Evolutionary conservation across 805 yeast species (phyloP).

Genomic region (Huiozyma sinensis): DNA sequence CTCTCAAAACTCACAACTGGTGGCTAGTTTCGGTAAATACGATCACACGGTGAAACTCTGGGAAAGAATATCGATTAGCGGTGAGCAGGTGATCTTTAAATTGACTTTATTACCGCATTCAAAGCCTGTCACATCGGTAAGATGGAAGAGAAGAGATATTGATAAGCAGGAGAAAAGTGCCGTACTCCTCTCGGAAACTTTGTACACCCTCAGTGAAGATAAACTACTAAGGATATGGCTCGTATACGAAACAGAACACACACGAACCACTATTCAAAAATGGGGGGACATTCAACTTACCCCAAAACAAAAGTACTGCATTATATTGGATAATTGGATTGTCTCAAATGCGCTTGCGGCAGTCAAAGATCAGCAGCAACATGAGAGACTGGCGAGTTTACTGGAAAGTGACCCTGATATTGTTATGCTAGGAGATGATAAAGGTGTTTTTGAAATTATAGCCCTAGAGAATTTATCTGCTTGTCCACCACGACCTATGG

Average conservation of each 20-base stretch:
- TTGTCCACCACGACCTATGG: constrained; percentile 46
- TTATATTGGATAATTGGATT: constrained; percentile 33
- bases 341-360: constrained; percentile 19
- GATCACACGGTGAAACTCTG: constrained; percentile 69
- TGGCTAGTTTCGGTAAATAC: constrained; percentile 52
- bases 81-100: constrained; percentile 54
- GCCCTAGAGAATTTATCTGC: constrained; percentile 41
- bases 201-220: constrained; percentile 59
- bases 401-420: constrained; percentile 31
- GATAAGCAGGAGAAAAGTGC: constrained; percentile 7
- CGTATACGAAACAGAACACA: constrained; percentile 49
- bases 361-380: neutral
- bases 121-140: constrained; percentile 40
- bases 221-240: constrained; percentile 57
- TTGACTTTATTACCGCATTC: constrained; percentile 60
- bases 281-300: constrained; percentile 41
- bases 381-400: constrained; percentile 13
- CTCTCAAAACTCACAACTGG: constrained; percentile 56
- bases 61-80: constrained; percentile 62
- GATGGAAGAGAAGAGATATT: constrained; percentile 40
- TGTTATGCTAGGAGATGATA: constrained; percentile 32
- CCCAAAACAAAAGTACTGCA: constrained; percentile 24
- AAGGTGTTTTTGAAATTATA: constrained; percentile 35
- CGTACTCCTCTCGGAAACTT: constrained; percentile 29
- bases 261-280: constrained; percentile 38